These are phyloP conservation scores for Trichophyton verrucosum DNA, from an alignment of 2,329 filamentous ascomycete species.

Conservation along the genomic window DNA sequence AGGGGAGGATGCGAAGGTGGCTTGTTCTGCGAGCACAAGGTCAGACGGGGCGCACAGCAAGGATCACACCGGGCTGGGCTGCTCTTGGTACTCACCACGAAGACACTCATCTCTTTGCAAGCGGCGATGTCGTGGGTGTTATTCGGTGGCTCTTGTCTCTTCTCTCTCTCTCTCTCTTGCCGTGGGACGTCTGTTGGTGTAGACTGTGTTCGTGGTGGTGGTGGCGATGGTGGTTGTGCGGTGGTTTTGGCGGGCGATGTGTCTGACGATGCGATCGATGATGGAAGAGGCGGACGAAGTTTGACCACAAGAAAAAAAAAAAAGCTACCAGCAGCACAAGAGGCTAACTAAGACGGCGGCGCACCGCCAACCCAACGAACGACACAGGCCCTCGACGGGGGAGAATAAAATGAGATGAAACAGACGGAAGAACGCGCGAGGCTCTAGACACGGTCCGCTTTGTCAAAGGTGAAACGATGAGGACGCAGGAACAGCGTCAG, in stretches of 20 bases:
- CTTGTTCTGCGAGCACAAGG: neutral
- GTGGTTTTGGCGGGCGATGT: no score
- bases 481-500: neutral
- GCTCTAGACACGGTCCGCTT: neutral
- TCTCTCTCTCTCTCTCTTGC: neutral
- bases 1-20: constrained; percentile 1
- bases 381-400: neutral
- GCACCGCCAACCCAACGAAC: neutral
- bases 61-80: neutral
- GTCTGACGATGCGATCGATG: neutral
- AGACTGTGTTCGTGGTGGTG: neutral
- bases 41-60: neutral
- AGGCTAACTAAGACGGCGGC: neutral
- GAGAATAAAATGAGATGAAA: neutral
- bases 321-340: neutral
- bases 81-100: neutral
- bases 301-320: no score
- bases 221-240: neutral
- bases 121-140: neutral
- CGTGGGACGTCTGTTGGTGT: neutral
- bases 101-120: neutral
- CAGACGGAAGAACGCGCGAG: neutral
- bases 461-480: neutral
- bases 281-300: neutral
- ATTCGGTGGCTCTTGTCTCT: neutral